A percentile compares a stretch with the other conserved stretches of the same genome.
phyloP scores from a whole-genome alignment of 2,329 filamentous ascomycete species.

The Colletotrichum cuscutae region DNA sequence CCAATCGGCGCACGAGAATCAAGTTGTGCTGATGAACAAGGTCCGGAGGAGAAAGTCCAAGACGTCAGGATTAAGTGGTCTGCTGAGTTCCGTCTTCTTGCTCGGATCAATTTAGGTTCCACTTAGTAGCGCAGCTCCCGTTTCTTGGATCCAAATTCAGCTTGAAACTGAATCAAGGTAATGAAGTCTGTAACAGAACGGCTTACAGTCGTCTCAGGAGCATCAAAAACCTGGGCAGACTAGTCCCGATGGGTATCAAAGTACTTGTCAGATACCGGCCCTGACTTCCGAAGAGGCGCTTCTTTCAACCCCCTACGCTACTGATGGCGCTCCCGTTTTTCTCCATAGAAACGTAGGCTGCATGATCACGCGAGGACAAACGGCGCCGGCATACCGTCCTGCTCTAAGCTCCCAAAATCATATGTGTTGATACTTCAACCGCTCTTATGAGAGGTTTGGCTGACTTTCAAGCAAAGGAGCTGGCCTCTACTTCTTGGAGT shows the following conservation, averaged over 20 bases:
- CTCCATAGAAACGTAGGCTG: not conserved
- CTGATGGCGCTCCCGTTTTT: not conserved
- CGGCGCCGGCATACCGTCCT: not conserved
- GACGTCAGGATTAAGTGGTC: not conserved
- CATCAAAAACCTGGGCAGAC: not conserved
- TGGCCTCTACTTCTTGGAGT: not conserved
- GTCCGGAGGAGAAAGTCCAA: not conserved
- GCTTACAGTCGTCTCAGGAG: not conserved
- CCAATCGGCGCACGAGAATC: not conserved
- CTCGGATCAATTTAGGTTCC: not conserved
- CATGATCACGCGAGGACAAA: constrained; percentile 13
- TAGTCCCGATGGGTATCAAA: not conserved
- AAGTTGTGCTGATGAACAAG: not conserved
- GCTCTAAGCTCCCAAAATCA: too few species aligned
- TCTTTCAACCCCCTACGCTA: not conserved
- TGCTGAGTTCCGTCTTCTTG: not conserved
- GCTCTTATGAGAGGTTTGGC: not conserved
- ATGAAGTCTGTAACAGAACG: not conserved
- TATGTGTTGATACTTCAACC: too few species aligned
- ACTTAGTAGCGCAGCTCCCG: not conserved
- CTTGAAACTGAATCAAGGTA: not conserved
- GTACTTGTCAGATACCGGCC: constrained; percentile 21
- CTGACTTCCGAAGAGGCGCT: constrained; percentile 24
- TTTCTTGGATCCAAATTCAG: constrained; percentile 13
- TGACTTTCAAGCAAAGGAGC: not conserved